Evolutionary conservation across 352 stramenopile genomes (phyloP), one percentile per base, ranked within the genome.

Genomic region (Phytophthora constricta): DNA sequence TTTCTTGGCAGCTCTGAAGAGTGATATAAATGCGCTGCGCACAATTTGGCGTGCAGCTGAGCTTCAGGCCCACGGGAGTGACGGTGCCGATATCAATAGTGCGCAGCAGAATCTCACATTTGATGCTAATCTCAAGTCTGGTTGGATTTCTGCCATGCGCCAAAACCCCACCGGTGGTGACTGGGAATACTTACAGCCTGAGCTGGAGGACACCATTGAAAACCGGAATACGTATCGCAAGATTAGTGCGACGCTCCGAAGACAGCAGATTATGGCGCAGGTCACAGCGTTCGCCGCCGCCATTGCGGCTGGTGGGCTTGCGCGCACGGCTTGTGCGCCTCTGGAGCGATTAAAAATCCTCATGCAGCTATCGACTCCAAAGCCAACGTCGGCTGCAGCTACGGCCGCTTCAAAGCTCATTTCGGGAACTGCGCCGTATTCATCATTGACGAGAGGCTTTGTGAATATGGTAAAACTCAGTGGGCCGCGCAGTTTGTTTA

Each of bases 271-370:
- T 0, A 63, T 62, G 42, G 65, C 58, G 0, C 84, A 94, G 28
- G 41, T 72, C 14, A 80, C 83, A 34, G 88, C 84, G 2, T 81
- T 91, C 28, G 65, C 63, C 9, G 86, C 86, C 5, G 85, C 88
- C 14, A 93, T 96, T 39, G 62, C 79, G 0, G 82, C 86, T 25
- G 85, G 86, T n/a, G 74, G 69, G 13, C 56, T 92, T 14, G 79
- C 80, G 8, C 82, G 88, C 25, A 92, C 86, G 8, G 77, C 74
- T 10, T 90, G 77, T 56, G 88, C 88, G 4, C 88, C 88, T 11
- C 63, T 96, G 3, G 88, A 96, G 58, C 79, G 88, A 0, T 54
- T 96, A 10, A 96, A 96, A 52, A 93, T 96, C 26, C 60, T 95
- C 10, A 92, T 91, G 74, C 88, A 96, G 58, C 59, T 90, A 7